Evolutionary conservation across 108 stramenopile genomes (phyloP).

Genomic region (Hondaea fermentalgiana): DNA sequence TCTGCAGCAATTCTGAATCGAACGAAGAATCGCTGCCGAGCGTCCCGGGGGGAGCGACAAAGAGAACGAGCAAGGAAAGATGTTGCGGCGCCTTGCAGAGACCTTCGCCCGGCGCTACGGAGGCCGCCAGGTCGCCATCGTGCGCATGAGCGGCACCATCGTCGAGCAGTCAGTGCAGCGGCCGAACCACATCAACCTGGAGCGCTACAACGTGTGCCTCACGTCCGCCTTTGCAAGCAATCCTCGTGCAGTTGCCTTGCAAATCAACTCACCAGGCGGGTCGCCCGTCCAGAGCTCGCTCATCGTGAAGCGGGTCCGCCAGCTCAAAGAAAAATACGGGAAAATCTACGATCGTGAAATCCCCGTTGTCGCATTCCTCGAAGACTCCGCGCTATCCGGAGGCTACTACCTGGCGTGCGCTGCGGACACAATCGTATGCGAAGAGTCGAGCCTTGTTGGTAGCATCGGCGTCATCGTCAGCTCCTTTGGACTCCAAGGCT

Average conservation of each 20-base stretch:
- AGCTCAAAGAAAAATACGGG: not conserved
- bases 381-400: not conserved
- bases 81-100: not conserved
- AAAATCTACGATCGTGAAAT: not conserved
- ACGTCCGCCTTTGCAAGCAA: not conserved
- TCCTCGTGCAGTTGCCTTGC: not conserved
- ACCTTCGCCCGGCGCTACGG: not conserved
- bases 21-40: too few species aligned
- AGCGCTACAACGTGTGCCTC: not conserved
- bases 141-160: not conserved
- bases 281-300: not conserved
- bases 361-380: not conserved
- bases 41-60: too few species aligned
- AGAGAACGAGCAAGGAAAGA: not conserved
- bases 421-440: constrained; percentile 12
- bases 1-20: too few species aligned
- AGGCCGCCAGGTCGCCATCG: not conserved
- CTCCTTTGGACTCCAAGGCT: not conserved
- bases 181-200: constrained; percentile 8
- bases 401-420: constrained; percentile 18
- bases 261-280: not conserved
- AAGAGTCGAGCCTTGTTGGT: constrained; percentile 65
- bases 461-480: constrained; percentile 69
- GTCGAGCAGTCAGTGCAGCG: not conserved
- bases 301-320: not conserved